Evolutionary conservation across 805 yeast genomes (phyloP), one percentile per base, ranked within the genome.

Genomic region (Wickerhamomyces alni): DNA sequence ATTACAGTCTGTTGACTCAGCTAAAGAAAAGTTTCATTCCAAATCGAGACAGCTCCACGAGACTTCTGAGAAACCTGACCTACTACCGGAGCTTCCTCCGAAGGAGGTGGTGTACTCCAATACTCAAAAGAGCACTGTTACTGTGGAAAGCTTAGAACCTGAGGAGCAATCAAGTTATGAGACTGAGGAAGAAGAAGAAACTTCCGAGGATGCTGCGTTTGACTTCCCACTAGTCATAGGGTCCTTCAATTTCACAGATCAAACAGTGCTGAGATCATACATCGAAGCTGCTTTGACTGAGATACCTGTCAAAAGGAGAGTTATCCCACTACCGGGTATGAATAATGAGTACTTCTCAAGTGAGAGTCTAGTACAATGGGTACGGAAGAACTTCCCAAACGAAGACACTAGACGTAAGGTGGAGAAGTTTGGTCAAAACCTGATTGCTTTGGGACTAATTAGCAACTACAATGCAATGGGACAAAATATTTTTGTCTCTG

Each of bases 371-470:
- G 25, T 52, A 7, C 38, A 45, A 5, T 57, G 57, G 44, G 42
- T 63, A 10, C 57, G 41, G 33, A 32, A 35, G 11, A 30, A 39
- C 24, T 47, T 50, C 21, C 34, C 45, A 3, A 47, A 47, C 17
- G 44, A 61, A 26, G 64, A 60, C 35, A 46, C 67, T 0, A 44
- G 54, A 4, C 50, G 42, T 13, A 59, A 60, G 27, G 29, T 58
- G n/a, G 63, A 63, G 38, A 51, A 57, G 26, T 43, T 63, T 21
- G 67, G 67, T 1, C 66, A 63, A 39, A 45, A 44, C 18, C 31
- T 62, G 34, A 31, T 62, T 3, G 41, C 40, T 8, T 19, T 50
- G 5, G 53, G 52, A 0, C 30, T 61, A n/a, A 51, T 63, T 8
- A 40, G 42, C 11, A 52, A 51, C 17, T 58, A 58, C 55, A 56